These are phyloP conservation scores for Fusarium sp. DNA, from an alignment of 2,329 filamentous ascomycete species.

Conservation along the genomic window DNA sequence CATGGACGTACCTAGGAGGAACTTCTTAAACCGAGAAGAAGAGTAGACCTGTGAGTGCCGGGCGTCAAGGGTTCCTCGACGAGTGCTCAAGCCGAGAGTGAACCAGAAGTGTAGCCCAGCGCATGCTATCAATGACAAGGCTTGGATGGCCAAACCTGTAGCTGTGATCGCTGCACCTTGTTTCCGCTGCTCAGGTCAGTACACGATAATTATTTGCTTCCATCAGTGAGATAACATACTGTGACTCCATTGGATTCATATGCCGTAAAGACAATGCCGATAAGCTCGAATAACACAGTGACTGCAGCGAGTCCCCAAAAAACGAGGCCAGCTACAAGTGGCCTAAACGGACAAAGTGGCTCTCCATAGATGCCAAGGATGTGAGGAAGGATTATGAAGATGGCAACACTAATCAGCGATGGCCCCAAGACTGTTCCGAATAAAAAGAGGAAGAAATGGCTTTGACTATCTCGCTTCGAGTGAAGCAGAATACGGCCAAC, in stretches of 20 bases:
- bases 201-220: background rate
- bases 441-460: constrained; percentile 55
- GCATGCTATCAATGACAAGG: constrained; percentile 51
- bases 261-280: constrained; percentile 53
- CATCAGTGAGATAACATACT: constrained; percentile 45
- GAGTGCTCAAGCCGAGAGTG: constrained; percentile 49
- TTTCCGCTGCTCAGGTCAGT: constrained; percentile 41
- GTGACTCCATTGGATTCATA: constrained; percentile 45
- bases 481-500: constrained; percentile 56
- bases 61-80: constrained; percentile 50
- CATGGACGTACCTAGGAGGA: constrained; percentile 54
- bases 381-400: constrained; percentile 57
- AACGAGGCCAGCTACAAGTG: constrained; percentile 47
- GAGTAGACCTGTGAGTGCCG: constrained; percentile 53
- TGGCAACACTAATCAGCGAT: constrained; percentile 54
- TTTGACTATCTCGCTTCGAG: constrained; percentile 44
- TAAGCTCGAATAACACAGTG: constrained; percentile 49
- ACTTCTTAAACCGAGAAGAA: constrained; percentile 54
- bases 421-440: constrained; percentile 59
- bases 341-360: constrained; percentile 49
- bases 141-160: constrained; percentile 56
- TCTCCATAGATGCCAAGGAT: constrained; percentile 58
- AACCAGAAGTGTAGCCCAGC: constrained; percentile 53
- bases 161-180: constrained; percentile 52
- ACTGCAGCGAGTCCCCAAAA: constrained; percentile 49